Percentiles rank a stretch among this genome's conserved stretches.
Conservation (phyloP, 345 rosid genomes). For the Populus alba region DNA sequence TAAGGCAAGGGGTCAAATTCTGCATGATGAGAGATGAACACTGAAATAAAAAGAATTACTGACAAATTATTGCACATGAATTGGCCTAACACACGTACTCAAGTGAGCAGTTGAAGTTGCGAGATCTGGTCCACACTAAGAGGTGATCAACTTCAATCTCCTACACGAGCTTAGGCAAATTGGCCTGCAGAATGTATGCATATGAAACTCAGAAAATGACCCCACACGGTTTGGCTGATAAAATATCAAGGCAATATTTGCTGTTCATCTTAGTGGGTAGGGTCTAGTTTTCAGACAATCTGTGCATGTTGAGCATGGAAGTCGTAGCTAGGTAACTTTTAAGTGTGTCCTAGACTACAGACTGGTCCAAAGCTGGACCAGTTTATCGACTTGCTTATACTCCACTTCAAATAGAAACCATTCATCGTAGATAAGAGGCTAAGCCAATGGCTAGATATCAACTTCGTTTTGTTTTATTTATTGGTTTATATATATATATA, state of each 20-base stretch:
- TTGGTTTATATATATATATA: too few relatives aligned
- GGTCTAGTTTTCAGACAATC: background rate
- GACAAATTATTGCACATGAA: background rate
- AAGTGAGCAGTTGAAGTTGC: background rate
- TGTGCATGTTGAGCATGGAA: background rate
- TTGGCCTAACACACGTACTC: conserved; percentile 3
- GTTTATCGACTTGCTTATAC: background rate
- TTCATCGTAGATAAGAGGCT: background rate
- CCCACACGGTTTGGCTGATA: conserved; percentile 15
- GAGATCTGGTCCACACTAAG: background rate
- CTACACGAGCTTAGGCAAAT: background rate
- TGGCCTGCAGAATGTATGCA: background rate
- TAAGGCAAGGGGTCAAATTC: background rate
- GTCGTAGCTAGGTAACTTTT: too few relatives aligned
- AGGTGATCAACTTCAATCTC: background rate
- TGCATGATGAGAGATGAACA: background rate
- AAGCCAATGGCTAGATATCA: background rate
- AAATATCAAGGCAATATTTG: background rate
- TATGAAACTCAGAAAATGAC: background rate
- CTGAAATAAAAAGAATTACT: background rate
- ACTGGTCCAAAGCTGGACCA: background rate
- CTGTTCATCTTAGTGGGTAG: background rate
- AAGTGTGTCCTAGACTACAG: conserved; percentile 8
- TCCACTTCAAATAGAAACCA: background rate
- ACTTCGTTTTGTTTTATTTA: background rate